Evolutionary conservation across 345 rosid species (phyloP).

Genomic region (Excoecaria agallocha): DNA sequence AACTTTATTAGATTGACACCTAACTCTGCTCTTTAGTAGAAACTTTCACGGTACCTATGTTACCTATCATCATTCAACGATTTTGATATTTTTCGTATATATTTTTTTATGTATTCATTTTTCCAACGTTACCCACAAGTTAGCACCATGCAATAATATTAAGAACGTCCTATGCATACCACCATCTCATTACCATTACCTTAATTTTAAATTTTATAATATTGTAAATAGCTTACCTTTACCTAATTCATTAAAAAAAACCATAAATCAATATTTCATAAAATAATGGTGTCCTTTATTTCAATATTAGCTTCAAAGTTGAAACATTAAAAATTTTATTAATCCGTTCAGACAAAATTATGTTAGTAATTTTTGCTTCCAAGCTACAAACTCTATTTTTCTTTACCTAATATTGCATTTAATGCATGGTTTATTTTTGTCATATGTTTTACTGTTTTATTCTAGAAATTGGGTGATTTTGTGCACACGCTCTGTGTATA

Average conservation of each 20-base stretch:
- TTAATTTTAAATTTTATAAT: neutral
- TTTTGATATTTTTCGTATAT: constrained; percentile 6
- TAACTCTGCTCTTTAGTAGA: constrained; percentile 49
- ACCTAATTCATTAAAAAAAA: no score
- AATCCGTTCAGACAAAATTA: no score
- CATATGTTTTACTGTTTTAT: no score
- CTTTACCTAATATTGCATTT: constrained; percentile 14
- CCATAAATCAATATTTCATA: no score
- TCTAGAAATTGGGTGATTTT: no score
- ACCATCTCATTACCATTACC: neutral
- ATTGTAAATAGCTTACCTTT: no score
- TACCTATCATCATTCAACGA: constrained; percentile 39
- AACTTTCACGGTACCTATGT: constrained; percentile 31
- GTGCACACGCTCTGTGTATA: no score
- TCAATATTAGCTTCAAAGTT: no score
- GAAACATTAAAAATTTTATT: no score
- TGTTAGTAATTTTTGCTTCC: neutral
- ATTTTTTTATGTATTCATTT: neutral
- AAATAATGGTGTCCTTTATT: neutral
- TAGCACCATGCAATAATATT: constrained; percentile 32
- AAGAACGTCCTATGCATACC: constrained; percentile 8
- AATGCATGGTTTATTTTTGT: no score
- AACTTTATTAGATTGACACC: constrained; percentile 53
- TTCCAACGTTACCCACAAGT: constrained; percentile 18
- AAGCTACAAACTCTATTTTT: neutral